Evolutionary conservation across 1,284 basidiomycete species (phyloP), one percentile per base, ranked within the genome.

Genomic region (Stygiomarasmius scandens): DNA sequence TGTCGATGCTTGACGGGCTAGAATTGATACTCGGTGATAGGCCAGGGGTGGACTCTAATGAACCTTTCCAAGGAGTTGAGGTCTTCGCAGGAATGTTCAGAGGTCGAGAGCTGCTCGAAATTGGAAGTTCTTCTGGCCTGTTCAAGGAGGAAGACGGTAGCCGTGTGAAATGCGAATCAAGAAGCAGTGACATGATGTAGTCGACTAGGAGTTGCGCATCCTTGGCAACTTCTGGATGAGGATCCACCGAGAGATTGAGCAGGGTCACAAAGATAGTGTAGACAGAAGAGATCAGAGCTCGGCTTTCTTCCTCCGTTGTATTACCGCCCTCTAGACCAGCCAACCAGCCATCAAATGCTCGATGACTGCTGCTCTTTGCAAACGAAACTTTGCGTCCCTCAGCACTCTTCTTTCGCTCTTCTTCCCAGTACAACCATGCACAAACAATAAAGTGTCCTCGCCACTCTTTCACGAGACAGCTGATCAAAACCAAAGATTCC

Each of bases 381-480:
- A 79, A 77, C 19, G 47, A 46, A 6, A 36, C 34, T 44, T 74
- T 68, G 41, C 77, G 75, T 60, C 71, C 67, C 36, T 72, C 63
- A 38, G 43, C 50, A 56, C 78, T 74, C 81, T 85, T 82, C 66
- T 83, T 78, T 60, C 86, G 76, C 63, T 92, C 87, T 70, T 95
- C 92, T 69, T 96, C 92, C 87, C 93, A 94, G 75, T 96, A 95
- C 24, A 94, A 76, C 94, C 96, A 98, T 0, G 96, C 95, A 55
- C 96, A 96, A 32, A 96, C 87, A 49, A 96, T 92, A 66, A 98
- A 95, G 77, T 95, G 95, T 10, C 96, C 96, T 59, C 94, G 80
- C 92, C 96, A 98, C 73, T 98, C 95, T 69, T 94, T 92, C 16
- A 96, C 95, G 20, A 99, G 79, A 64, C 94, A 94, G 64, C 93